Base-by-base conservation (phyloP, 139 green algal genomes). In the Asterochloris erici region DNA sequence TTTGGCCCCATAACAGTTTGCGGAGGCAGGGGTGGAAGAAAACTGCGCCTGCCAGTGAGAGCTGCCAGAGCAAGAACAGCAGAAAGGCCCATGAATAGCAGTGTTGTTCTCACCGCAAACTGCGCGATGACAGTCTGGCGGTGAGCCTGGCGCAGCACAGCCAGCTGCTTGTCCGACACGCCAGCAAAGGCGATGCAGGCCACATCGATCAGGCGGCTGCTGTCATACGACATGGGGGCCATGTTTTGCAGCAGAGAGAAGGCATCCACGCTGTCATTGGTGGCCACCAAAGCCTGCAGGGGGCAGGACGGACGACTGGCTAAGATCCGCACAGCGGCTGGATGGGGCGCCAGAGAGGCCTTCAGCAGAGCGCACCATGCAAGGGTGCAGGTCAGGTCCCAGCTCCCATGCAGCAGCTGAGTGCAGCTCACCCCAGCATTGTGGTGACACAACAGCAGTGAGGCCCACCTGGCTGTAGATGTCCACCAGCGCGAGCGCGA, bases 401-500 rank as follows among this genome's bases (percentile, higher is more conserved):
- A 10, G 38, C 38, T 54, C 38, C 6, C 38, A 54, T 6, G 38
- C 38, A 54, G 38, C 38, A 54, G 38, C 38, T 54, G 4, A 54
- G 38, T 54, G 38, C 38, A 54, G 38, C 38, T 10, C 38, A 54
- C 6, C 38, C 38, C 38, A 54, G 38, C 38, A 54, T 54, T 6
- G 6, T 54, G 6, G 6, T 54, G 38, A 71, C 10, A 24, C 21
- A 24, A 24, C 66, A 71, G 66, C 66, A 71, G 21, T 21, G 4
- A 24, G 66, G 29, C 29, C 13, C 26, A 89, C 89, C 86, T 92
- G 80, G 26, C 84, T 85, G 82, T 94, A 93, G 62, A 93, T 91
- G 75, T 96, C 93, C 16, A 97, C 84, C 15, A 97, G 86, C 12
- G 93, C 92, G 0, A 97, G 87, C 10, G 85, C 90, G 24, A 92